A percentile compares a stretch with the other conserved stretches of the same genome.
Evolutionary conservation across 129 eudicot genomes (phyloP).

Genomic region (Pseudognaphalium luteoalbum): DNA sequence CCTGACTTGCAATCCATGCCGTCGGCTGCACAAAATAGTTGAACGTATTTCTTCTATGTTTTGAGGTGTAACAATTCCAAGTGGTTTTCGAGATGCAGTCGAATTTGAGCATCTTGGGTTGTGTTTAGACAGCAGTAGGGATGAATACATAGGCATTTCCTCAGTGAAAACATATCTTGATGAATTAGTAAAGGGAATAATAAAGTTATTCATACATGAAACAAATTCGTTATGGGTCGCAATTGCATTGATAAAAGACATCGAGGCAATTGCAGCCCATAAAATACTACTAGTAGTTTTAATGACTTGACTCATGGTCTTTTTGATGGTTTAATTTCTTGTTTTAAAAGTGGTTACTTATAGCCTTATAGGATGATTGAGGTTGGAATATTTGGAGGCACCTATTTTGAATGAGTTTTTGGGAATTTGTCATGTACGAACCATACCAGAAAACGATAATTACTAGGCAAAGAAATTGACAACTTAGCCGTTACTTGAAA

Average conservation of each 20-base stretch:
- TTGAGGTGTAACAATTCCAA: constrained; percentile 42
- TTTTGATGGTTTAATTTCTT: background rate
- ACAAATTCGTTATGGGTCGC: constrained; percentile 14
- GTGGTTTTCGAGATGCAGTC: constrained; percentile 26
- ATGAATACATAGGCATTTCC: constrained; percentile 31
- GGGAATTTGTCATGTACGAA: constrained; percentile 22
- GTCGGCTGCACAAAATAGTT: constrained; percentile 36
- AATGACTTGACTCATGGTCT: constrained; percentile 9
- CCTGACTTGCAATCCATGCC: constrained; percentile 39
- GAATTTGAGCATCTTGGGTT: constrained; percentile 44
- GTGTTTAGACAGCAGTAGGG: constrained; percentile 44
- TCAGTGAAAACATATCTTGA: constrained; percentile 29
- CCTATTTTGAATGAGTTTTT: constrained; percentile 19
- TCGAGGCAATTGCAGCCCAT: constrained; percentile 21
- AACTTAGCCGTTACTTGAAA: background rate
- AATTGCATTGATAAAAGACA: background rate
- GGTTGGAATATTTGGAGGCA: constrained; percentile 28
- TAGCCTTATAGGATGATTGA: constrained; percentile 21
- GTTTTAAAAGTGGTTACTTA: constrained; percentile 2
- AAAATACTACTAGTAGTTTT: constrained; percentile 21
- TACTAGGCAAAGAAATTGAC: constrained; percentile 33
- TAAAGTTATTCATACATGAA: constrained; percentile 25
- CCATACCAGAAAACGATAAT: constrained; percentile 16
- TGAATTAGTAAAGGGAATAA: constrained; percentile 2
- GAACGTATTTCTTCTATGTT: constrained; percentile 35